A percentile compares a stretch with the other conserved stretches of the same genome.
Evolutionary conservation across 306 rosid genomes (phyloP).

Genomic region (Cicer cuneatum): DNA sequence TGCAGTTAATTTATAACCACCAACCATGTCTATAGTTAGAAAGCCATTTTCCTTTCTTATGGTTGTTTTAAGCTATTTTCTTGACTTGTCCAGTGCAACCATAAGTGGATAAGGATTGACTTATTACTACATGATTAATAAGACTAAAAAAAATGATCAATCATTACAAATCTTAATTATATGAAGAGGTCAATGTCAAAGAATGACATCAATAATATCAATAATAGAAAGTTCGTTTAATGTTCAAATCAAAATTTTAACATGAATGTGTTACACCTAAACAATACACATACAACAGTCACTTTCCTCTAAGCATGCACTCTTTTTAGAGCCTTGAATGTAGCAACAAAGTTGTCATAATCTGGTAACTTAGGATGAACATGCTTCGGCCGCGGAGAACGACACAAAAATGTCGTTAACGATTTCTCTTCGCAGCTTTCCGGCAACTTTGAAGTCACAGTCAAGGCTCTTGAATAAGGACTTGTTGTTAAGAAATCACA

Average conservation of each 20-base stretch:
- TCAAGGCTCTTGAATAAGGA: constrained; percentile 54
- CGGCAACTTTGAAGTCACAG: constrained; percentile 50
- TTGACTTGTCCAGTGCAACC: no score
- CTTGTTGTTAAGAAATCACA: constrained; percentile 33
- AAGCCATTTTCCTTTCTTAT: no score
- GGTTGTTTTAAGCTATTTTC: no score
- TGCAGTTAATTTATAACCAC: no score
- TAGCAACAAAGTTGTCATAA: constrained; percentile 70
- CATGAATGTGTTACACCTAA: neutral
- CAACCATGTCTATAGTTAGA: no score
- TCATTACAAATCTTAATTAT: no score
- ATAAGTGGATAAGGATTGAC: no score
- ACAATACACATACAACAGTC: neutral
- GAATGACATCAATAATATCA: neutral
- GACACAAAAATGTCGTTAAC: constrained; percentile 52
- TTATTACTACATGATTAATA: no score
- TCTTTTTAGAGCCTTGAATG: constrained; percentile 70
- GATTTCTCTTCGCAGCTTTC: constrained; percentile 39
- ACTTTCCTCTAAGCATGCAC: neutral
- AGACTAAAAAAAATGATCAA: no score
- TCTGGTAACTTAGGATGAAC: constrained; percentile 92
- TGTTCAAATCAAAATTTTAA: neutral
- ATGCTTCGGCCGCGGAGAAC: constrained; percentile 60
- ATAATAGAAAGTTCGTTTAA: neutral
- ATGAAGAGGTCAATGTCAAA: neutral